Conservation (phyloP, 495 filamentous ascomycete species). For the Neurospora sp. region DNA sequence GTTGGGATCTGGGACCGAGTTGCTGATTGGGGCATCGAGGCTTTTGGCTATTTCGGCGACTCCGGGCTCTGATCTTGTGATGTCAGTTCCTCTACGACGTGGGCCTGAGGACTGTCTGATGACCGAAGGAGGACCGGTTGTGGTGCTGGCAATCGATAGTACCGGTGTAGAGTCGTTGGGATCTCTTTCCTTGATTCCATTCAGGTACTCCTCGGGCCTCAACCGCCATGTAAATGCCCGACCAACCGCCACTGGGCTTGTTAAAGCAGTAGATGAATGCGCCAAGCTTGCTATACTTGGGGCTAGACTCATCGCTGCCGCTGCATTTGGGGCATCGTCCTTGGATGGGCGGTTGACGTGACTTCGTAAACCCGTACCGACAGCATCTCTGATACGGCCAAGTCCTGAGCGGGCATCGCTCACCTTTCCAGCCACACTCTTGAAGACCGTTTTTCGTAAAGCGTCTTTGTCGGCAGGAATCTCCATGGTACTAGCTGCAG, state of each 20-base stretch:
- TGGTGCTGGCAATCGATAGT: not conserved
- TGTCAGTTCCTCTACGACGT: not conserved
- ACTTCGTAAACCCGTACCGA: conserved; percentile 46
- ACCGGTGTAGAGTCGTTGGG: conserved; percentile 12
- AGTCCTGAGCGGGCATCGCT: conserved; percentile 79
- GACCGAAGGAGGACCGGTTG: not conserved
- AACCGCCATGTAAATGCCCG: conserved; percentile 46
- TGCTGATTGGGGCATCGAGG: conserved; percentile 12
- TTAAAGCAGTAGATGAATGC: conserved; percentile 26
- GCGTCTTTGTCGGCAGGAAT: conserved; percentile 50
- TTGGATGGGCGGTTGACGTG: conserved; percentile 39
- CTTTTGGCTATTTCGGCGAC: conserved; percentile 9
- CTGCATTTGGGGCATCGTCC: conserved; percentile 28
- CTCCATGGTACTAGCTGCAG: conserved; percentile 30
- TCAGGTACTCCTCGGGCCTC: conserved; percentile 45
- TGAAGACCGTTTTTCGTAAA: conserved; percentile 59
- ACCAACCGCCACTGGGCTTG: conserved; percentile 25
- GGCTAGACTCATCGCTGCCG: conserved; percentile 10
- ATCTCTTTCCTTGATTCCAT: conserved; percentile 24
- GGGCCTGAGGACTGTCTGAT: not conserved
- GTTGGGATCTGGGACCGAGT: conserved; percentile 33
- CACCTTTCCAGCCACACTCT: conserved; percentile 67
- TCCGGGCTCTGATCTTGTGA: conserved; percentile 2
- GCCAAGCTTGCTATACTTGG: conserved; percentile 28
- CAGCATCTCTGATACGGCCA: conserved; percentile 74